Base-by-base conservation (phyloP, 2,329 filamentous ascomycete genomes). In the Trichoderma sp. region DNA sequence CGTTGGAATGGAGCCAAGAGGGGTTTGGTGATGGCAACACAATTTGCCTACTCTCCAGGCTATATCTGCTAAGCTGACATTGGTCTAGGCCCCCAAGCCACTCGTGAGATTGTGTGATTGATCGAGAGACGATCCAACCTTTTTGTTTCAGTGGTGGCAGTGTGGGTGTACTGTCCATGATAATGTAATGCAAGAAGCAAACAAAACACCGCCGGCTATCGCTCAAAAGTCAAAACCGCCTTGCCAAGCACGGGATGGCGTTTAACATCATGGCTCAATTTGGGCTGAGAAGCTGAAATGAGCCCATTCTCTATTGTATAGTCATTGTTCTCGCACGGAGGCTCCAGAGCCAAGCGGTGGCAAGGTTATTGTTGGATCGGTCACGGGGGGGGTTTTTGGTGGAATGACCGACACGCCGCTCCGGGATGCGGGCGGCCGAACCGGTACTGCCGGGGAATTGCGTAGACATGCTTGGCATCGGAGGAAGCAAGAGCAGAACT, bases 161-260 rank as follows among this genome's bases (percentile, higher is more conserved):
- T 56, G 61, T 56, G 19, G 34, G 27, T 27, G 34, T 9, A 29
- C 17, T 29, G 29, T 19, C 52, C 17, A 54, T 15, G 37, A 15
- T 42, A n/a, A 19, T 25, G 27, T 42, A 27, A 15, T 34, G 29
- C 39, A 37, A 37, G 3, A 9, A 50, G 45, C 32, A 64, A 64
- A 56, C 35, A 45, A 34, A 35, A 25, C 32, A 56, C 12, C 2
- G 35, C 50, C 59, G 59, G 61, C 61, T 53, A 34, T 53, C 37
- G 61, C 37, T n/a, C 22, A 48, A 57, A 45, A 48, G 37, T 56
- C 35, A 34, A 42, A 42, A 9, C 15, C n/a, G 35, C 9, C 32
- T 64, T 17, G 61, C 48, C 10, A 25, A 39, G 25, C 61, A 35
- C 61, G 61, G 52, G 52, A 64, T 64, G 61, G 61, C 61, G 61